These are phyloP conservation scores for Stemphylium beticola DNA, from an alignment of 2,329 filamentous ascomycete genomes.

Conservation along the genomic window DNA sequence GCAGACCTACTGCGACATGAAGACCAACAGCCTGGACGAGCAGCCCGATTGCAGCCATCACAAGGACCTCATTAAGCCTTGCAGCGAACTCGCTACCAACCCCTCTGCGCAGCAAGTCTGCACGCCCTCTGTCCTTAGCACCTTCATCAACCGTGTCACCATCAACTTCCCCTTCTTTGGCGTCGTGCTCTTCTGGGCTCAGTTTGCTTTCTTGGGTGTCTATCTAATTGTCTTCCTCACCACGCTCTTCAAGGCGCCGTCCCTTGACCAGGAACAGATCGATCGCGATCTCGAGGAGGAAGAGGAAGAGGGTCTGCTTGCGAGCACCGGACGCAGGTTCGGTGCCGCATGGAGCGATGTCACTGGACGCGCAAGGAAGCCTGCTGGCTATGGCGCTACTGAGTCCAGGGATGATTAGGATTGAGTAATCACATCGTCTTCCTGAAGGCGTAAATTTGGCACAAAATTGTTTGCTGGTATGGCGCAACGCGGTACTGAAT, in stretches of 20 bases:
- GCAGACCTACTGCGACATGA: constrained; percentile 88
- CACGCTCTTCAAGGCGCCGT: constrained; percentile 79
- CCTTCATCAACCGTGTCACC: constrained; percentile 89
- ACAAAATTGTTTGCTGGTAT: not conserved
- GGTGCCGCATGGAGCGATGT: constrained; percentile 90
- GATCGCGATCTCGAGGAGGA: constrained; percentile 91
- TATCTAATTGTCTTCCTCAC: constrained; percentile 83
- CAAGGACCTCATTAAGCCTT: constrained; percentile 75
- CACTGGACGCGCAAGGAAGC: constrained; percentile 61
- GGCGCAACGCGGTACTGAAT: no score
- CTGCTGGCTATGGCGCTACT: constrained; percentile 36
- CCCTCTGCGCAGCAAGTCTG: constrained; percentile 79
- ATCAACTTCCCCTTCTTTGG: constrained; percentile 97
- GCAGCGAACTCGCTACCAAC: constrained; percentile 76
- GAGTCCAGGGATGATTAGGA: constrained; percentile 10
- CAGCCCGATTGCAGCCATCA: constrained; percentile 78
- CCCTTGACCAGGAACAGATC: constrained; percentile 74
- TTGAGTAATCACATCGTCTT: not conserved
- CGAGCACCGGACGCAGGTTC: constrained; percentile 80
- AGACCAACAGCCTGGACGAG: constrained; percentile 65
- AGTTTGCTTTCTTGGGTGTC: constrained; percentile 85
- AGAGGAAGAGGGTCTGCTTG: constrained; percentile 90
- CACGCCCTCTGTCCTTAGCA: constrained; percentile 89
- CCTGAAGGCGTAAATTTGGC: not conserved
- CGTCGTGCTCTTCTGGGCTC: constrained; percentile 91